A percentile compares a stretch with the other conserved stretches of the same genome.
phyloP scores from a whole-genome alignment of 306 rosid genomes.

The Pueraria montana region DNA sequence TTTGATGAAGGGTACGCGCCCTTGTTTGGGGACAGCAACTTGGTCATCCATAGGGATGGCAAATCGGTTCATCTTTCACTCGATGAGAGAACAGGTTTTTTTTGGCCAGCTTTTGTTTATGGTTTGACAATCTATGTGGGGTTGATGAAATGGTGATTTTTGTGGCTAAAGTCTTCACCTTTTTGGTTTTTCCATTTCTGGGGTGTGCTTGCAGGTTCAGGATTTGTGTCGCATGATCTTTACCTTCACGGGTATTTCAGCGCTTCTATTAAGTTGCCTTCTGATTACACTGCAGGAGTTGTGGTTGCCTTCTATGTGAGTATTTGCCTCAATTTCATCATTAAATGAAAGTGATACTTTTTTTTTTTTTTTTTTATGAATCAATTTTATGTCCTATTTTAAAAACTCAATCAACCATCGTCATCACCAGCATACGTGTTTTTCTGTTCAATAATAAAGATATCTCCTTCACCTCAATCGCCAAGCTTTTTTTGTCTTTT shows the following conservation, averaged over 20 bases:
- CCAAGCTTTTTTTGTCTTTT: neutral
- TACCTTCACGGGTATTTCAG: slow-evolving; percentile 93
- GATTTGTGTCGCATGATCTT: slow-evolving; percentile 95
- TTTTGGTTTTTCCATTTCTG: slow-evolving; percentile 26
- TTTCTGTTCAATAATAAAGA: neutral
- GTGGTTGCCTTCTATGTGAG: slow-evolving; percentile 98
- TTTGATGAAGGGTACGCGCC: slow-evolving; percentile 90
- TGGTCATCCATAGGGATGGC: slow-evolving; percentile 79
- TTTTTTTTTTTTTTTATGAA: neutral
- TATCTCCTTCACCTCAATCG: slow-evolving; percentile 3
- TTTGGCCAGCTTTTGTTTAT: neutral
- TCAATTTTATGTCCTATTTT: neutral
- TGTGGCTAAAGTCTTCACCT: slow-evolving; percentile 19
- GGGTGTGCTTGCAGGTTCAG: slow-evolving; percentile 73
- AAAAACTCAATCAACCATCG: slow-evolving; percentile 26
- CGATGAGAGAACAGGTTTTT: slow-evolving; percentile 82
- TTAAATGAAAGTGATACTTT: neutral
- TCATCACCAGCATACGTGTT: neutral
- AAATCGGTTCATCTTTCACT: slow-evolving; percentile 89
- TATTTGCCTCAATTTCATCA: neutral
- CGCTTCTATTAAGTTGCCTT: slow-evolving; percentile 92
- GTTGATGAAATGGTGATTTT: slow-evolving; percentile 17
- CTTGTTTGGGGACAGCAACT: slow-evolving; percentile 87
- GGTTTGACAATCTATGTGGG: neutral
- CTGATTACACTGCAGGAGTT: slow-evolving; percentile 96